Conservation (phyloP, 2,329 filamentous ascomycete genomes). For the Didymella keratinophila region DNA sequence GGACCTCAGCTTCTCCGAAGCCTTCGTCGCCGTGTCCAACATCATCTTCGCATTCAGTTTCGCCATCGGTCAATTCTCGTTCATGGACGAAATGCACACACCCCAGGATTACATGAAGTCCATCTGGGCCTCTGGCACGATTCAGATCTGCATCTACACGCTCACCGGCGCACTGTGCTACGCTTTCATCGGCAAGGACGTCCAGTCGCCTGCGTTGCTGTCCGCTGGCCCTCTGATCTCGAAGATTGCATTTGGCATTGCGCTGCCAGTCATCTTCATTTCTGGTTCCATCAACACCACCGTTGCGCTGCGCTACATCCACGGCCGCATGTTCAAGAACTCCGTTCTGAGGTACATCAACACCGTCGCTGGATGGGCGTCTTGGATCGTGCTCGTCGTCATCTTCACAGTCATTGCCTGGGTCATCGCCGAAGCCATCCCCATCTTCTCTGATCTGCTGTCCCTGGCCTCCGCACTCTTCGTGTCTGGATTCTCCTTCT, state of each 20-base stretch:
- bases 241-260: constrained; percentile 23
- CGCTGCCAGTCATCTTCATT: constrained; percentile 25
- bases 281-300: constrained; percentile 26
- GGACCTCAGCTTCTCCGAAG: constrained; percentile 21
- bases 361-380: constrained; percentile 22
- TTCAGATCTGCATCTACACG: constrained; percentile 26
- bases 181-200: constrained; percentile 22
- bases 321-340: constrained; percentile 28
- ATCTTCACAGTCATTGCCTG: constrained; percentile 26
- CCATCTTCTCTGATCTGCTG: constrained; percentile 26
- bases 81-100: constrained; percentile 27
- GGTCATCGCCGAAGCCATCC: constrained; percentile 27
- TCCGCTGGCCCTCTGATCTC: constrained; percentile 21
- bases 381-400: constrained; percentile 22
- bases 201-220: constrained; percentile 17
- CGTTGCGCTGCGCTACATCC: constrained; percentile 26
- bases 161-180: constrained; percentile 25
- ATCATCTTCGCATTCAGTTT: constrained; percentile 28
- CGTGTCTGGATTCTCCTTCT: constrained; percentile 26
- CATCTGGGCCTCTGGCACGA: constrained; percentile 23
- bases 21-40: constrained; percentile 24
- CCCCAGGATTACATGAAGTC: constrained; percentile 24
- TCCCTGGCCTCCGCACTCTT: constrained; percentile 25
- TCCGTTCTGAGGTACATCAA: constrained; percentile 24
- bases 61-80: constrained; percentile 24